These are phyloP conservation scores for Aphanocladium album DNA, from an alignment of 2,329 filamentous ascomycete genomes.

Conservation along the genomic window DNA sequence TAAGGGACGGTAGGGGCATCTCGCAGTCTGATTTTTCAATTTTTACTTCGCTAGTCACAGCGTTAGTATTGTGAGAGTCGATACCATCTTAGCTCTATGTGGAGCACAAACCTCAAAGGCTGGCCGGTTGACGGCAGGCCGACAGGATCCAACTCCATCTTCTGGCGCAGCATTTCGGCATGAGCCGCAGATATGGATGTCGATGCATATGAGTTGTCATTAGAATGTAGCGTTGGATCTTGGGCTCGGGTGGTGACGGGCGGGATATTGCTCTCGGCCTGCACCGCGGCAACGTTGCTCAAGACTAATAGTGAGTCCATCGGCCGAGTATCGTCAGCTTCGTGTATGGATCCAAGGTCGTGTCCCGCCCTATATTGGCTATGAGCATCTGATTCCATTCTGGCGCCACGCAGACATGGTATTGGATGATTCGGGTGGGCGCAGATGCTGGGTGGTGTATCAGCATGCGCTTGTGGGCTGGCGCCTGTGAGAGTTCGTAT, in stretches of 20 bases:
- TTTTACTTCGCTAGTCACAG: background rate
- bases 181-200: background rate
- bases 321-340: background rate
- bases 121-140: background rate
- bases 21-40: conserved; percentile 4
- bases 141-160: background rate
- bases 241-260: background rate
- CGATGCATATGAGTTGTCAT: background rate
- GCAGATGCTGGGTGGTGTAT: background rate
- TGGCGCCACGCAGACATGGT: conserved; percentile 5
- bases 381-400: conserved; percentile 11
- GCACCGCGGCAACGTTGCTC: background rate
- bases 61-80: background rate
- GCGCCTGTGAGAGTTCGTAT: conserved; percentile 8
- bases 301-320: background rate
- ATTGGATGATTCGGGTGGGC: conserved; percentile 1
- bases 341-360: background rate
- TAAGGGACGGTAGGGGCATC: background rate
- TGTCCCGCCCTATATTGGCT: background rate
- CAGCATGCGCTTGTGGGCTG: background rate
- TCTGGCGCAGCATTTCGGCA: background rate
- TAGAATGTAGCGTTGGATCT: background rate
- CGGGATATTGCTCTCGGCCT: background rate
- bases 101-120: background rate
- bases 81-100: background rate